These are phyloP conservation scores for Gaultheria prostrata DNA, from an alignment of 148 eudicot genomes.

Conservation along the genomic window DNA sequence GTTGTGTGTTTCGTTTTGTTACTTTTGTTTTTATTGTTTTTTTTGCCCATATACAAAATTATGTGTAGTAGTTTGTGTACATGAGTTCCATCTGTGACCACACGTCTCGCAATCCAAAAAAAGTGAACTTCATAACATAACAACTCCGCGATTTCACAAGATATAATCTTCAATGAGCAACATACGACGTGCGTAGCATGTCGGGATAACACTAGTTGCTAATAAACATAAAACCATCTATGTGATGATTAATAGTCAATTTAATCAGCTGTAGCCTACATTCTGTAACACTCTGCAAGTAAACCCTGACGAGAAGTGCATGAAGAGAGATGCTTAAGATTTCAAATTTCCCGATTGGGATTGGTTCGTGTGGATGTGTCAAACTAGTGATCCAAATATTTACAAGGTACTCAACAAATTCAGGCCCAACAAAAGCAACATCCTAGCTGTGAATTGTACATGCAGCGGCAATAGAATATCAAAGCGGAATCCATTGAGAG, in stretches of 20 bases:
- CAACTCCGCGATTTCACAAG: too few species aligned
- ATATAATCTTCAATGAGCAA: too few species aligned
- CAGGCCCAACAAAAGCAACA: constrained; percentile 4
- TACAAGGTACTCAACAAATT: neutral
- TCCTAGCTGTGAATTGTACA: neutral
- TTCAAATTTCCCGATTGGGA: neutral
- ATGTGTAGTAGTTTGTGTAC: too few species aligned
- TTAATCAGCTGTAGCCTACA: neutral
- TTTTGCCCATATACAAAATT: too few species aligned
- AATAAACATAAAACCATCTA: neutral
- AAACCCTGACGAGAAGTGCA: neutral
- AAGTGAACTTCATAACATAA: too few species aligned
- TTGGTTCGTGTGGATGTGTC: neutral
- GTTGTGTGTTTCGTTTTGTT: too few species aligned
- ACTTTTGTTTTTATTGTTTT: too few species aligned
- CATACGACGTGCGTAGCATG: too few species aligned
- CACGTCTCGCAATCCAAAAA: too few species aligned
- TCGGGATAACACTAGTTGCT: neutral
- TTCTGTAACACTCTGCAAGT: neutral
- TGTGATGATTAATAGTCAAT: neutral
- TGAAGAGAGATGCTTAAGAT: neutral
- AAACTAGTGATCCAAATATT: neutral
- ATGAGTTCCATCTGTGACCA: too few species aligned
- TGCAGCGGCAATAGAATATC: neutral
- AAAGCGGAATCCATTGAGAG: neutral